A percentile compares a stretch with the other conserved stretches of the same genome.
Conservation (phyloP, 2,329 filamentous ascomycete genomes). For the Trichophyton rubrum region DNA sequence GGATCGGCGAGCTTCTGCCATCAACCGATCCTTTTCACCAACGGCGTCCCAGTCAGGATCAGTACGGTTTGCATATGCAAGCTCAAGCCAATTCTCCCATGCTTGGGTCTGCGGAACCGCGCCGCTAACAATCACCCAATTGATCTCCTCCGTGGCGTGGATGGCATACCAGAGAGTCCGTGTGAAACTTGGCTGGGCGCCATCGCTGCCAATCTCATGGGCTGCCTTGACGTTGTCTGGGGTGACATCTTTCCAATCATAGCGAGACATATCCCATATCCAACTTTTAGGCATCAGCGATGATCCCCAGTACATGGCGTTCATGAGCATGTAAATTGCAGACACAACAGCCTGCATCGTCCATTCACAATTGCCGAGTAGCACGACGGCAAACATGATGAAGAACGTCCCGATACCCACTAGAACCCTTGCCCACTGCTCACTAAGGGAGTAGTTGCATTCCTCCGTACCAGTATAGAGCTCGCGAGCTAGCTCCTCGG, state of each 20-base stretch:
- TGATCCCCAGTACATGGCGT: conserved; percentile 47
- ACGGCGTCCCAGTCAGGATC: conserved; percentile 10
- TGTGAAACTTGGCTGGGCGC: conserved; percentile 36
- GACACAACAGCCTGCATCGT: conserved; percentile 48
- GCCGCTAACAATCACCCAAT: conserved; percentile 43
- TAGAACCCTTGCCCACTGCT: conserved; percentile 38
- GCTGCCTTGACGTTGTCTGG: conserved; percentile 32
- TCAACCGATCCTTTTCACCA: conserved; percentile 6
- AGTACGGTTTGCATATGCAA: conserved; percentile 13
- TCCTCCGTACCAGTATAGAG: conserved; percentile 50
- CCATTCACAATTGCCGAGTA: conserved; percentile 52
- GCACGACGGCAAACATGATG: conserved; percentile 49
- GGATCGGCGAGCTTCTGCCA: conserved; percentile 2
- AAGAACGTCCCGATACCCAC: conserved; percentile 48
- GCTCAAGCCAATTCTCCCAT: conserved; percentile 43
- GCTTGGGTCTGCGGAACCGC: conserved; percentile 41
- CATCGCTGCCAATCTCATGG: neutral
- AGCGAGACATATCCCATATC: conserved; percentile 49
- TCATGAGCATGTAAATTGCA: conserved; percentile 46
- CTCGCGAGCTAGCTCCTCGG: conserved; percentile 50
- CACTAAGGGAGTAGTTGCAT: conserved; percentile 43
- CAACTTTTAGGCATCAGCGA: conserved; percentile 37
- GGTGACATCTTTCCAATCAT: conserved; percentile 30
- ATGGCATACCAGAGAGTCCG: conserved; percentile 49
- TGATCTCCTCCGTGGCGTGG: conserved; percentile 39